These are phyloP conservation scores for Mycena metata DNA, from an alignment of 768 basidiomycete species.

Conservation along the genomic window DNA sequence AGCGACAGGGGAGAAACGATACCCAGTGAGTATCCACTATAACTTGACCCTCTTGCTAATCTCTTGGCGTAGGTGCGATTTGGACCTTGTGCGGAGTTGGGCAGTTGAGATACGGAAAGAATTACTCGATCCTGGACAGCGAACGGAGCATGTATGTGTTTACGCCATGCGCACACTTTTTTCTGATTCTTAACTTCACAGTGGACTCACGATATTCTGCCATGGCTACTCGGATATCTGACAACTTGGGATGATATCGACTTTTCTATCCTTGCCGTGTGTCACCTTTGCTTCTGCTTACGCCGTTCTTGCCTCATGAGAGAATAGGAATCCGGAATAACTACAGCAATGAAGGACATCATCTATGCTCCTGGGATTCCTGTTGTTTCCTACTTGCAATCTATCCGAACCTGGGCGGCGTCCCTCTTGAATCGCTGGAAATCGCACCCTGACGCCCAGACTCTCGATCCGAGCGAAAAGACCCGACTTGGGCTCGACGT, in stretches of 20 bases:
- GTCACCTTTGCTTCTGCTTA: not conserved
- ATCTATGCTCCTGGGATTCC: conserved; percentile 23
- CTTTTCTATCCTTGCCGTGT: conserved; percentile 18
- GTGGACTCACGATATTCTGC: conserved; percentile 17
- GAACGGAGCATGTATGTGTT: conserved; percentile 22
- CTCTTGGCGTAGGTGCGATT: conserved; percentile 14
- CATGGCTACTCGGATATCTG: conserved; percentile 27
- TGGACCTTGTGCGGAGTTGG: conserved; percentile 30
- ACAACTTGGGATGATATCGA: conserved; percentile 24
- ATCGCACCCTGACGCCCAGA: conserved; percentile 5
- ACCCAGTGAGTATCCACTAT: conserved; percentile 12
- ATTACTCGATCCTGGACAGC: conserved; percentile 23
- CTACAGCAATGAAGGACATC: conserved; percentile 12
- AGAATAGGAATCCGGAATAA: conserved; percentile 27
- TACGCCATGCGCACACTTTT: not conserved
- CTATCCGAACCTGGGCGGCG: conserved; percentile 19
- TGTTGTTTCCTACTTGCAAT: conserved; percentile 23
- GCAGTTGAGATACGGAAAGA: conserved; percentile 19
- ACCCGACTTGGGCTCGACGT: conserved; percentile 19
- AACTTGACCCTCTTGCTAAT: not conserved
- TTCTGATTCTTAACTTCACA: not conserved
- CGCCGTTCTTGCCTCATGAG: not conserved
- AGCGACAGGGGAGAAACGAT: conserved; percentile 15
- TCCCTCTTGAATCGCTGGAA: conserved; percentile 19
- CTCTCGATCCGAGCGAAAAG: conserved; percentile 16